phyloP scores from a whole-genome alignment of 495 filamentous ascomycete species.

The Penicillium fimorum region DNA sequence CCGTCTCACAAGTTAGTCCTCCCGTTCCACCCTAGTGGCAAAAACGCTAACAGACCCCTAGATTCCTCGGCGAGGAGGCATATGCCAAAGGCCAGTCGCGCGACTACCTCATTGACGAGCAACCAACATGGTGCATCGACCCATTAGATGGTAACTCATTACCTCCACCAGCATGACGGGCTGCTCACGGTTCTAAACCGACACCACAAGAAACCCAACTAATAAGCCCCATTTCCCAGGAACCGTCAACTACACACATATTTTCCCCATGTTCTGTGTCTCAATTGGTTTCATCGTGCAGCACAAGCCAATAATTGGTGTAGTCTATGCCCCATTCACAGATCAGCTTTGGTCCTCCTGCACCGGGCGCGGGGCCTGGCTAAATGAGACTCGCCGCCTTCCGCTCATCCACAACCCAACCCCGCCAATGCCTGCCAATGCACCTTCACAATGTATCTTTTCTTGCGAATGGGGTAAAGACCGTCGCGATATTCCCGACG shows the following conservation, averaged over 20 bases:
- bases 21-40: too few species aligned
- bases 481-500: constrained; percentile 56
- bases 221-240: constrained; percentile 19
- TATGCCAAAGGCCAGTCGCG: constrained; percentile 59
- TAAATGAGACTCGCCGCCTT: constrained; percentile 58
- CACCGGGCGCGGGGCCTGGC: constrained; percentile 60
- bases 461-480: constrained; percentile 74
- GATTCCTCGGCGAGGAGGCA: constrained; percentile 70
- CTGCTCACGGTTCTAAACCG: background rate
- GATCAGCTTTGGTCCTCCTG: constrained; percentile 64
- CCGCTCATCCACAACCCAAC: constrained; percentile 58
- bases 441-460: constrained; percentile 65
- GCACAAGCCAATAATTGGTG: constrained; percentile 57
- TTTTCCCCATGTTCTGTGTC: constrained; percentile 73
- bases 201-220: background rate
- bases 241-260: constrained; percentile 71
- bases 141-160: constrained; percentile 55
- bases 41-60: constrained; percentile 20
- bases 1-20: constrained; percentile 57
- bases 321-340: constrained; percentile 64
- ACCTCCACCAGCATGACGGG: background rate
- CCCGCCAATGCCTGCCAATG: constrained; percentile 58
- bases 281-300: constrained; percentile 61
- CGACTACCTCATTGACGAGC: constrained; percentile 59
- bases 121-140: constrained; percentile 69